These are phyloP conservation scores for Phytophthora tubulina DNA, from an alignment of 352 stramenopile genomes.

Conservation along the genomic window DNA sequence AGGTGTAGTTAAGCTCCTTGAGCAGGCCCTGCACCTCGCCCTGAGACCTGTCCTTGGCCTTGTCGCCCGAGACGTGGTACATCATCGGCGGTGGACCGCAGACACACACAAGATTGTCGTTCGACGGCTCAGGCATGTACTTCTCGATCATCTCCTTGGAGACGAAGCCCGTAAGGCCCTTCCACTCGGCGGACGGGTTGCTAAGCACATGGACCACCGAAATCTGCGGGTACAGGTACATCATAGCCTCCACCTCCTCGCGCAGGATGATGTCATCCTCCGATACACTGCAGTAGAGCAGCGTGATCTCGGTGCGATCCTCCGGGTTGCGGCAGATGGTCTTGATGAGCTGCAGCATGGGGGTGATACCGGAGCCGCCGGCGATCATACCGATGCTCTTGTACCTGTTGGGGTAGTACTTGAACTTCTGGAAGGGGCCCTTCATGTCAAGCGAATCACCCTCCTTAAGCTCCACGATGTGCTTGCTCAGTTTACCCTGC, in stretches of 20 bases:
- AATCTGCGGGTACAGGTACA: constrained; percentile 86
- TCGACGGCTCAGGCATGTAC: constrained; percentile 78
- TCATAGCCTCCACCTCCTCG: constrained; percentile 85
- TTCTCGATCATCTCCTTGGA: constrained; percentile 88
- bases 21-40: constrained; percentile 87
- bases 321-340: constrained; percentile 84
- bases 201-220: constrained; percentile 79
- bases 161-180: constrained; percentile 76
- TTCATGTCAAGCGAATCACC: constrained; percentile 93
- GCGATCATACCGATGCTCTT: constrained; percentile 92
- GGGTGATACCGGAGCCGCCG: constrained; percentile 91
- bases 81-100: constrained; percentile 92
- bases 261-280: constrained; percentile 92
- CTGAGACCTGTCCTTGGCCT: constrained; percentile 88
- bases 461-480: constrained; percentile 86
- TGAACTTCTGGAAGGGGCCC: constrained; percentile 89
- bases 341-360: constrained; percentile 91
- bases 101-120: constrained; percentile 89
- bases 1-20: constrained; percentile 86
- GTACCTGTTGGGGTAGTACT: constrained; percentile 89
- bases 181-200: constrained; percentile 77
- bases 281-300: constrained; percentile 89
- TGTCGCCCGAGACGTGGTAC: constrained; percentile 90
- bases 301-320: constrained; percentile 86
- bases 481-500: constrained; percentile 84